Conservation (phyloP, 306 rosid species). For the Pyrus pyrifolia region DNA sequence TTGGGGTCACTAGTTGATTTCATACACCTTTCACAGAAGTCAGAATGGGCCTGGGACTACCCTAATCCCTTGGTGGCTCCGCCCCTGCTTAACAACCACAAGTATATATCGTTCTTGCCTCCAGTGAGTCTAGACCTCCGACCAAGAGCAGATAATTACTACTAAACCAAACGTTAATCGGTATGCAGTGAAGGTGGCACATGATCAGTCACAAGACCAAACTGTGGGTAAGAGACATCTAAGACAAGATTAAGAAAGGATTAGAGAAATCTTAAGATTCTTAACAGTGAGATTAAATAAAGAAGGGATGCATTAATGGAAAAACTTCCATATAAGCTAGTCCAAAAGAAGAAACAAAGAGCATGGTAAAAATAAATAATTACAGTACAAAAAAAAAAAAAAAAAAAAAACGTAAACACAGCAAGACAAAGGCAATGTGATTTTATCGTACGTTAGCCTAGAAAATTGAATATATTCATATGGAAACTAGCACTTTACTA, state of each 20-base stretch:
- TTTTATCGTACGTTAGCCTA: slow-evolving; percentile 9
- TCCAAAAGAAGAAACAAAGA: slow-evolving; percentile 46
- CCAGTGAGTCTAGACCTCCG: too few species aligned
- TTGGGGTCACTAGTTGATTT: too few species aligned
- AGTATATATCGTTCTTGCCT: too few species aligned
- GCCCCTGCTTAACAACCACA: too few species aligned
- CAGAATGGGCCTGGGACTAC: too few species aligned
- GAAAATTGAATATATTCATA: slow-evolving; percentile 23
- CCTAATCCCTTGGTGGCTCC: too few species aligned
- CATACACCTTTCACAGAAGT: too few species aligned
- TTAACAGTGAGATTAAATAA: slow-evolving; percentile 12
- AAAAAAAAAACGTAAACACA: slow-evolving; percentile 11
- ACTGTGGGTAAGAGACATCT: not conserved
- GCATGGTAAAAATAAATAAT: slow-evolving; percentile 8
- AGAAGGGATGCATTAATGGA: slow-evolving; percentile 7
- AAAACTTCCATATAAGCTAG: slow-evolving; percentile 27
- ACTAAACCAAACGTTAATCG: too few species aligned
- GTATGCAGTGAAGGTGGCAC: too few species aligned
- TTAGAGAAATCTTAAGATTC: slow-evolving; percentile 1
- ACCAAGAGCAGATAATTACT: too few species aligned
- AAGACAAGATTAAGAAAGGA: slow-evolving; percentile 9
- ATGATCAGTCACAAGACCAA: slow-evolving; percentile 1
- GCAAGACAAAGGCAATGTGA: slow-evolving; percentile 13
- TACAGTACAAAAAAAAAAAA: not conserved
- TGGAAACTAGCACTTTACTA: slow-evolving; percentile 11